Base-by-base conservation (phyloP, 805 yeast species). In the Myxozyma melibiosi region DNA sequence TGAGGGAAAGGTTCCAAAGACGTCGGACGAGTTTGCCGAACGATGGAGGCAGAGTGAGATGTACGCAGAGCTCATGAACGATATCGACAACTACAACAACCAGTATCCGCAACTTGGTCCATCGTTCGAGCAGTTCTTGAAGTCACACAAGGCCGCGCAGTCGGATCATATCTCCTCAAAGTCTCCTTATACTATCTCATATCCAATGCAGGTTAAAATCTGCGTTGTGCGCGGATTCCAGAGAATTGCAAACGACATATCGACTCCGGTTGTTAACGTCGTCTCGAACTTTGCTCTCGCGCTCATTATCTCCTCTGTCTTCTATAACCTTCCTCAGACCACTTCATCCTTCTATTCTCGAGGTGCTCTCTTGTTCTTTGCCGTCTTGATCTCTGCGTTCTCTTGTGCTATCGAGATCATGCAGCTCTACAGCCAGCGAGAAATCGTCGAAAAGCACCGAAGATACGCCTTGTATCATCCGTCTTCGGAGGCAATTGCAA, bases 391-490 rank as follows among this genome's bases (percentile, higher is more conserved):
- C 66, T 76, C 76, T 59, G 77, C 83, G 7, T 76, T 79, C 58
- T 63, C 77, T n/a, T 76, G 80, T 22, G 67, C 78, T 39, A 66
- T 77, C 60, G 83, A 79, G 65, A 76, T 79, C 54, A 66, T 75
- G 52, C 57, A 73, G 13, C 67, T 77, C 31, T 79, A 71, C 61
- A 80, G 74, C 57, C 77, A 78, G 34, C 76, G 87, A 66, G 78
- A 84, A 14, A 78, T 84, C 59, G 80, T 82, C 40, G 83, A 80
- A 64, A 87, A 88, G 67, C 95, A 88, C 68, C 83, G 83, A 66
- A 78, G 79, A 47, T 88, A 84, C 64, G 83, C 89, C 0, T 78
- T 87, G 55, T 88, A 85, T 69, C 83, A 84, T 56, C 90, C 91
- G 2, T 78, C 89, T 11, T 83, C 88, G 3, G 92, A 86, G 66